A percentile compares a stretch with the other conserved stretches of the same genome.
These are phyloP conservation scores for Fusarium nygamai DNA, from an alignment of 2,329 filamentous ascomycete species.

Conservation along the genomic window DNA sequence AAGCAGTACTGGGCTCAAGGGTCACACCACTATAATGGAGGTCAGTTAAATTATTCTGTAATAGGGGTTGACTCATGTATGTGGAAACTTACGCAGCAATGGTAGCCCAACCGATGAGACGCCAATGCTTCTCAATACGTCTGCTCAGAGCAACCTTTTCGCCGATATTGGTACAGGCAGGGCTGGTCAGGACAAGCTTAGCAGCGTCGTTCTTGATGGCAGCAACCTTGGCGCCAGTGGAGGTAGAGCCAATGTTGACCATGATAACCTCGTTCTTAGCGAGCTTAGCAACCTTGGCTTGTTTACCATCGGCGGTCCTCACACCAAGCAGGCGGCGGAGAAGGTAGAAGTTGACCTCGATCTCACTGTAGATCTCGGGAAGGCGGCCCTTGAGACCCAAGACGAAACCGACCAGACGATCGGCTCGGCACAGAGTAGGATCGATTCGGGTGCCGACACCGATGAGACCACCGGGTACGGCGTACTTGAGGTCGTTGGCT, in stretches of 20 bases:
- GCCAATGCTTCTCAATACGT: conserved; percentile 99
- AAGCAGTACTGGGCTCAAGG: conserved; percentile 61
- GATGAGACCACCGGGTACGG: conserved; percentile 95
- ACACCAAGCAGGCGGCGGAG: conserved; percentile 94
- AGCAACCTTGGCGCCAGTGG: conserved; percentile 95
- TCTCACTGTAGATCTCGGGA: conserved; percentile 96
- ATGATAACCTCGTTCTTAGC: conserved; percentile 99
- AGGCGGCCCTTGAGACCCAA: conserved; percentile 93
- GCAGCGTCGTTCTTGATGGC: conserved; percentile 98
- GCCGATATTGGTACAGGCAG: conserved; percentile 95
- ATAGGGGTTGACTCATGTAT: background rate
- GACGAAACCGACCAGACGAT: conserved; percentile 98
- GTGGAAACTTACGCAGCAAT: conserved; percentile 72
- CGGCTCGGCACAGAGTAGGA: conserved; percentile 96
- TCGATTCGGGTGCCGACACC: conserved; percentile 98
- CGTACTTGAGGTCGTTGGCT: conserved; percentile 98
- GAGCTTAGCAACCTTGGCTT: conserved; percentile 98
- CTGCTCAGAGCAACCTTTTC: conserved; percentile 97
- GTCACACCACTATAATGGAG: conserved; percentile 60
- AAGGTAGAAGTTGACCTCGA: conserved; percentile 99
- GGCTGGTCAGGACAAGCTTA: conserved; percentile 90
- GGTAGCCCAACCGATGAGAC: conserved; percentile 90
- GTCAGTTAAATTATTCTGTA: conserved; percentile 14
- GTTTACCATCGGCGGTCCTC: conserved; percentile 97
- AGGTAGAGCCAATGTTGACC: conserved; percentile 99